phyloP scores from a whole-genome alignment of 129 eudicot genomes.

The Logfia minima region DNA sequence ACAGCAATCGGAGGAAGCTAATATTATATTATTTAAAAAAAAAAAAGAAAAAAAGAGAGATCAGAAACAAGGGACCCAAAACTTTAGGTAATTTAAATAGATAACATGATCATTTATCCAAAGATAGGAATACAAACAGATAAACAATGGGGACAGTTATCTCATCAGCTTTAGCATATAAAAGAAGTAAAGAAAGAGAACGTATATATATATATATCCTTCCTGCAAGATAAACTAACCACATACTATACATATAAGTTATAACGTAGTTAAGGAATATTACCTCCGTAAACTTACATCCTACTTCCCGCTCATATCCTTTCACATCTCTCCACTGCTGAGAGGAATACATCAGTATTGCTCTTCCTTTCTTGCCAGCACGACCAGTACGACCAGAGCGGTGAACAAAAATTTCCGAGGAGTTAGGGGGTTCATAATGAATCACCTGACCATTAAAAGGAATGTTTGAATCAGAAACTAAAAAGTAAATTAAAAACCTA shows the following conservation, averaged over 20 bases:
- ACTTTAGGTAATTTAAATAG: not conserved
- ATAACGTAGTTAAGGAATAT: not conserved
- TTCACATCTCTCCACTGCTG: conserved; percentile 68
- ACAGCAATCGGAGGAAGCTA: conserved; percentile 77
- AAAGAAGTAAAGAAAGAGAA: not conserved
- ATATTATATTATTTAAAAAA: conserved; percentile 4
- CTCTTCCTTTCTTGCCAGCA: conserved; percentile 92
- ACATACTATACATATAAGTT: not conserved
- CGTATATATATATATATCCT: not conserved
- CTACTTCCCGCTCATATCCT: conserved; percentile 75
- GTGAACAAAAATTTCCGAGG: conserved; percentile 85
- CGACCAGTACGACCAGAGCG: conserved; percentile 96
- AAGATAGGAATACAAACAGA: not conserved
- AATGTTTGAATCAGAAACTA: not conserved
- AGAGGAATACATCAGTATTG: conserved; percentile 68
- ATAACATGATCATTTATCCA: not conserved
- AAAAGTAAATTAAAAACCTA: not conserved
- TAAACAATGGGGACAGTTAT: conserved; percentile 30
- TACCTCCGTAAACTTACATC: conserved; percentile 79
- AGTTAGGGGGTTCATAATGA: conserved; percentile 83
- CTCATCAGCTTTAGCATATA: conserved; percentile 57
- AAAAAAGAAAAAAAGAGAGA: not conserved
- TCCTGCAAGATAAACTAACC: not conserved
- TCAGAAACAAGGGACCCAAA: not conserved
- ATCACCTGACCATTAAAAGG: conserved; percentile 45